Evolutionary conservation across 129 eudicot genomes (phyloP).

Genomic region (Scalesia atractyloides): DNA sequence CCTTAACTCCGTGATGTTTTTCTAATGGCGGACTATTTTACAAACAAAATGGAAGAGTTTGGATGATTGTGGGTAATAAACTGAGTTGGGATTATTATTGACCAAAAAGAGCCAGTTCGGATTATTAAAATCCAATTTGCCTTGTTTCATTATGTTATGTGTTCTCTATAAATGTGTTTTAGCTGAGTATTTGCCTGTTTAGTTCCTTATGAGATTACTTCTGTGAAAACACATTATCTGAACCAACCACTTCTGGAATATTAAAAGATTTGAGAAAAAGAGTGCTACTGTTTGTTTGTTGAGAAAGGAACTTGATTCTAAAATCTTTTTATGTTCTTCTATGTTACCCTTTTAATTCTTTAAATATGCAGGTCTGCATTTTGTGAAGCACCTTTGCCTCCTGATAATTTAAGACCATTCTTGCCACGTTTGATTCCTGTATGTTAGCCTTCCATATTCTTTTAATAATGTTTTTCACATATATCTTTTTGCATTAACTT

Average conservation of each 20-base stretch:
- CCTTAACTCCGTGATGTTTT: too few relatives aligned
- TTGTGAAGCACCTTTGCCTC: constrained; percentile 93
- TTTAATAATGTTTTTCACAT: background rate
- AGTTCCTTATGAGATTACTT: background rate
- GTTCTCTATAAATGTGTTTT: background rate
- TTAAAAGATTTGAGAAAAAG: background rate
- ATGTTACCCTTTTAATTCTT: background rate
- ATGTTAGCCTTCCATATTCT: constrained; percentile 24
- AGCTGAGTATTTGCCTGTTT: background rate
- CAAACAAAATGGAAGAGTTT: too few relatives aligned
- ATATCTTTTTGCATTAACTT: background rate
- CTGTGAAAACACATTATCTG: background rate
- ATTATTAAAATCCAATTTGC: too few relatives aligned
- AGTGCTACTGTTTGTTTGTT: background rate
- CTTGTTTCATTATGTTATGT: background rate
- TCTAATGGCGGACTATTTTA: too few relatives aligned
- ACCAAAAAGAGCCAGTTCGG: too few relatives aligned
- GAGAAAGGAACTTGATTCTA: constrained; percentile 18
- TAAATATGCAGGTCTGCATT: constrained; percentile 73
- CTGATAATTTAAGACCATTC: constrained; percentile 75
- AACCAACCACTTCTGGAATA: background rate
- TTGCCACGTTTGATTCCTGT: constrained; percentile 91
- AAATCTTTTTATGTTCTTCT: background rate
- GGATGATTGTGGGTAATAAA: too few relatives aligned
- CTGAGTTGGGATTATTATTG: too few relatives aligned